Base-by-base conservation (phyloP, 2,329 filamentous ascomycete genomes). In the Trichoderma afroharzianum region DNA sequence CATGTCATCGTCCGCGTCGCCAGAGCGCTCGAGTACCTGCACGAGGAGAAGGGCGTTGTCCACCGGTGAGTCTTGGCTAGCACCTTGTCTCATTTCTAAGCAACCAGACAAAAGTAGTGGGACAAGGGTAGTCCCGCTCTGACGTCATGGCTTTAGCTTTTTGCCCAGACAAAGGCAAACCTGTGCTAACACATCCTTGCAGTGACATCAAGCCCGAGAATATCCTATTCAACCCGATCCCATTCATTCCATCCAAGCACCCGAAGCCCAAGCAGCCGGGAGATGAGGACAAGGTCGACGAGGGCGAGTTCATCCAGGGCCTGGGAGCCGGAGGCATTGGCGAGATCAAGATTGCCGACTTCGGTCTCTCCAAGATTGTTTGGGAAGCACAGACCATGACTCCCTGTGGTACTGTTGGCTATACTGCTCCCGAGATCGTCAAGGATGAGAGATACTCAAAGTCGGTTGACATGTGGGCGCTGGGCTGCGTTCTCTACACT, bases 191-290 rank as follows among this genome's bases (percentile, higher is more conserved):
- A 28, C 71, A 68, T 72, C 70, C 72, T 64, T 57, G 71, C 78
- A 98, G 94, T 82, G 95, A 98, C 80, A 99, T 99, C 83, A 99
- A 99, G 83, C 96, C 96, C 0, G 96, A 99, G 82, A 99, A 99
- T 78, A 90, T 99, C 70, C 85, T 99, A 3, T 99, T 98, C 82
- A 93, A 93, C 76, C 95, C 95, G 4, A 93, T 91, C 72, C 92
- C 94, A 0, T 91, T 96, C 74, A 82, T 97, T 24, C 93, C 95
- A 0, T 91, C 93, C 6, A 95, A 91, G 79, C 85, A 90, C 68
- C 94, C 93, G 1, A 94, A 94, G 82, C 93, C 94, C 2, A 92
- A 87, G 79, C 90, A 91, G 71, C 91, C 94, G 2, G 96, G 96
- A 32, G 96, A 99, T 76, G 96, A 99, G 82, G 95, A 98, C 79